Base-by-base conservation (phyloP, 2,329 filamentous ascomycete genomes). In the Fusarium pseudoanthophilum region DNA sequence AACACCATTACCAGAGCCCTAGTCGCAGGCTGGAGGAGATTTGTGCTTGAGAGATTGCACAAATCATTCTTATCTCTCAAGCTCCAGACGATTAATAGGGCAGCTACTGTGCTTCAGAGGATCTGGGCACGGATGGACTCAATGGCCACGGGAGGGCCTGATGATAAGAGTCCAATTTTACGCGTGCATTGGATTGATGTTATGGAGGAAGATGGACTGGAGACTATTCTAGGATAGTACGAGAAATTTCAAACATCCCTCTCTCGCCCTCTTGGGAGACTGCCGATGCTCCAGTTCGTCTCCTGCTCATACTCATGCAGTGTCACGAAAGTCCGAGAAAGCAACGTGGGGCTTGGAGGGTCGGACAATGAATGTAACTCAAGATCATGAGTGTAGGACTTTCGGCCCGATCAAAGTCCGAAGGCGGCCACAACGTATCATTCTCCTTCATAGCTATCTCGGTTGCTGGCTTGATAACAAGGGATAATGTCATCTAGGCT, bases 111-210 rank as follows among this genome's bases (percentile, higher is more conserved):
- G 16, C 40, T 65, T 2, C 30, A 39, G 8, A 16, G 34, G 4
- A 28, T 48, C 8, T 65, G 62, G 62, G 13, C 28, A 4, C 26
- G 46, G 20, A 63, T 55, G 62, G 62, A 64, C 7, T 43, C 28
- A 14, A 9, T 1, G 13, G 30, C 13, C 8, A 13, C 18, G 4
- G 48, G 2, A 14, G 15, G 1, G 5, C 5, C 11, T 4, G 14
- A 5, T 10, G 11, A 11, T 7, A 26, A 24, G 28, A 43, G 37
- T 36, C 30, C 55, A 8, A 7, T 32, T 14, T 16, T 26, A 11
- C 13, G 28, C 1, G 15, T 45, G 34, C 45, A 64, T 39, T 64
- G 62, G 57, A 64, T 62, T 14, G 39, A 34, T 21, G 32, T 62
- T 6, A 62, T 64, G 57, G 20, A 37, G 24, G 46, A 62, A 42